Conservation (phyloP, 2,329 filamentous ascomycete species). For the Trichoderma guizhouense region DNA sequence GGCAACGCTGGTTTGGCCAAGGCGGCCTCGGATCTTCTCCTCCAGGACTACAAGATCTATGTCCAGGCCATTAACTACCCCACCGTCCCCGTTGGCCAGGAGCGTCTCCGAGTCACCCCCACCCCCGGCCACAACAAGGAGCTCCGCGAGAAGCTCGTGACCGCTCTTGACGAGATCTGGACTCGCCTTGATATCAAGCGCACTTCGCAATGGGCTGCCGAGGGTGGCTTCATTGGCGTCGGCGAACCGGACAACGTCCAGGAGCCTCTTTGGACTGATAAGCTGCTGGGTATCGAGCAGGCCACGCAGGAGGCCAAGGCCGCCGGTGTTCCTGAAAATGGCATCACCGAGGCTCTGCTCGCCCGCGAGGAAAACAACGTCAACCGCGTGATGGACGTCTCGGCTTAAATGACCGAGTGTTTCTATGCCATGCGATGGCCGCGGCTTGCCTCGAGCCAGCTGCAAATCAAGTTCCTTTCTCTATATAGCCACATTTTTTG, state of each 20-base stretch:
- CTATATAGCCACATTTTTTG: not conserved
- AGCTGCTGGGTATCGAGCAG: conserved; percentile 76
- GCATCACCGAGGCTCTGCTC: conserved; percentile 57
- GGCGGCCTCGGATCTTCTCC: conserved; percentile 84
- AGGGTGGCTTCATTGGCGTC: conserved; percentile 93
- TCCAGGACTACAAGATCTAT: conserved; percentile 89
- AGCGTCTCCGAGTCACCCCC: conserved; percentile 91
- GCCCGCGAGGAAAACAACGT: conserved; percentile 48
- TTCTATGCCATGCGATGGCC: not conserved
- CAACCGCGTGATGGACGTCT: conserved; percentile 29
- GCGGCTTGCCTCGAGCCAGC: conserved; percentile 3
- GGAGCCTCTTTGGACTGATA: conserved; percentile 85
- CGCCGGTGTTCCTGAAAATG: conserved; percentile 34
- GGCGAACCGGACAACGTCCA: conserved; percentile 64
- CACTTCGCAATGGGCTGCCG: conserved; percentile 83
- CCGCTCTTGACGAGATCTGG: conserved; percentile 86
- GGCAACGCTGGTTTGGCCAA: conserved; percentile 92
- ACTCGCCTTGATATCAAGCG: conserved; percentile 83
- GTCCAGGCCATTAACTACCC: conserved; percentile 99
- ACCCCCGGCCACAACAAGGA: conserved; percentile 87
- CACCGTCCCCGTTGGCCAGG: conserved; percentile 95
- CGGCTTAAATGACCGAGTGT: conserved; percentile 23
- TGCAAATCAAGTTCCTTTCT: conserved; percentile 13
- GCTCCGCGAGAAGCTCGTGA: conserved; percentile 80
- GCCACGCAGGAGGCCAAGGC: conserved; percentile 59